These are phyloP conservation scores for Colletotrichum gloeosporioides DNA, from an alignment of 2,329 filamentous ascomycete genomes.

Conservation along the genomic window DNA sequence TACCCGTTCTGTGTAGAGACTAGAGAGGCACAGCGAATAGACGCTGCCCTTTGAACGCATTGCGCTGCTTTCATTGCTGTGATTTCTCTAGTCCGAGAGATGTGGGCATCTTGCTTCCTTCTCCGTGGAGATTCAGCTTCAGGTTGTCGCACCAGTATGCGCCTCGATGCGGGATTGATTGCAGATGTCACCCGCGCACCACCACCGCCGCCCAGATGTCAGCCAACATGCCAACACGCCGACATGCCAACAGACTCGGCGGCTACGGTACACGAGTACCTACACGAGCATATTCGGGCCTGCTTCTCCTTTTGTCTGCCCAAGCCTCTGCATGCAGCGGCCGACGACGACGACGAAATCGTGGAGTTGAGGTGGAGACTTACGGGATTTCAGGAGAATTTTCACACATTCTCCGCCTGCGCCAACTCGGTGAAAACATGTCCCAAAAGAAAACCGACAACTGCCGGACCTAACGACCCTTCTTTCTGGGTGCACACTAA, in stretches of 20 bases:
- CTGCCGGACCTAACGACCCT: not conserved
- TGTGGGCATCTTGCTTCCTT: not conserved
- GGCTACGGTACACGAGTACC: not conserved
- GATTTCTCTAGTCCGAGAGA: not conserved
- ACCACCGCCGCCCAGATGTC: not conserved
- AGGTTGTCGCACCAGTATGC: slow-evolving; percentile 6
- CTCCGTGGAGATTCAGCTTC: not conserved
- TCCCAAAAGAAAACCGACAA: not conserved
- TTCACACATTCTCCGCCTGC: not conserved
- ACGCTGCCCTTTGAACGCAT: not conserved
- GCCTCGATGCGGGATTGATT: not conserved
- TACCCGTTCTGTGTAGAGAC: not conserved
- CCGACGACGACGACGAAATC: not conserved
- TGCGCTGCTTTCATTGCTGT: not conserved
- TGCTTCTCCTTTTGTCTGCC: not conserved
- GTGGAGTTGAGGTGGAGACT: not conserved
- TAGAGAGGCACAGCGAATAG: not conserved
- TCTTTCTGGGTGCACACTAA: not conserved
- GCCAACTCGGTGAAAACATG: not conserved
- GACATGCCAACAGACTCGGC: not conserved
- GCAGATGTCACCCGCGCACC: not conserved
- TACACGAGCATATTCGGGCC: not conserved
- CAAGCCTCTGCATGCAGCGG: not conserved
- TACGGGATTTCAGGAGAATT: not conserved
- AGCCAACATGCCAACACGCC: not conserved